Evolutionary conservation across 768 basidiomycete genomes (phyloP).

Genomic region (Boletus sensibilis): DNA sequence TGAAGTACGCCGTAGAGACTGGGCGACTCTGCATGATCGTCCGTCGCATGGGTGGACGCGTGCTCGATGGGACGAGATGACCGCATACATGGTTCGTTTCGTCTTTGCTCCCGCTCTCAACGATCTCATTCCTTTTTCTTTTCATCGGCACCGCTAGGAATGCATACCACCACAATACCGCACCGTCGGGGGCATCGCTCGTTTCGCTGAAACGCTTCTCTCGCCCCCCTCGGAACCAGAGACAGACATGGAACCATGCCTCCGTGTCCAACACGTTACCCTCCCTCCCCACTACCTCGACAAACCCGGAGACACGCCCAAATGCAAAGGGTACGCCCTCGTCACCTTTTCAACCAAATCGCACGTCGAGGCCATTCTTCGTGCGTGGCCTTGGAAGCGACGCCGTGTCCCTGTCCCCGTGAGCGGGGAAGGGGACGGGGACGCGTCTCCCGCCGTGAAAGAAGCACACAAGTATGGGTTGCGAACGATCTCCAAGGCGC

Average conservation of each 20-base stretch:
- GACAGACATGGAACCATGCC: background rate
- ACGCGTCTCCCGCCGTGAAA: constrained; percentile 10
- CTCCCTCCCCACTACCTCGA: constrained; percentile 68
- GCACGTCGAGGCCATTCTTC: constrained; percentile 43
- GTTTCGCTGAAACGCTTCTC: constrained; percentile 44
- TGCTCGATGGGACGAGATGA: constrained; percentile 60
- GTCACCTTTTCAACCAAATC: constrained; percentile 48
- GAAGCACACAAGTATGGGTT: constrained; percentile 62
- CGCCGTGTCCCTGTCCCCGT: background rate
- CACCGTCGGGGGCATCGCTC: constrained; percentile 47
- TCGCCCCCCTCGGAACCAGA: background rate
- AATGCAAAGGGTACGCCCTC: constrained; percentile 76
- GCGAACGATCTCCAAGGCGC: constrained; percentile 51
- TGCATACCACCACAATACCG: constrained; percentile 60
- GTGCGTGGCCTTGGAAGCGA: constrained; percentile 63
- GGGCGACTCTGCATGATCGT: constrained; percentile 29
- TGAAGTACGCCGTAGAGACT: constrained; percentile 59
- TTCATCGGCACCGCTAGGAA: constrained; percentile 47
- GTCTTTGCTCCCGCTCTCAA: background rate
- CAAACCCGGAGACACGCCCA: constrained; percentile 49
- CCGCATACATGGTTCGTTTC: constrained; percentile 59
- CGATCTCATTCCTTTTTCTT: background rate
- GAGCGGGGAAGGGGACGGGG: background rate
- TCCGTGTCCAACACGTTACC: constrained; percentile 49
- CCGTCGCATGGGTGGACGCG: constrained; percentile 31